phyloP scores from a whole-genome alignment of 1,139 yeast species.

The Suhomyces bolitotheri region DNA sequence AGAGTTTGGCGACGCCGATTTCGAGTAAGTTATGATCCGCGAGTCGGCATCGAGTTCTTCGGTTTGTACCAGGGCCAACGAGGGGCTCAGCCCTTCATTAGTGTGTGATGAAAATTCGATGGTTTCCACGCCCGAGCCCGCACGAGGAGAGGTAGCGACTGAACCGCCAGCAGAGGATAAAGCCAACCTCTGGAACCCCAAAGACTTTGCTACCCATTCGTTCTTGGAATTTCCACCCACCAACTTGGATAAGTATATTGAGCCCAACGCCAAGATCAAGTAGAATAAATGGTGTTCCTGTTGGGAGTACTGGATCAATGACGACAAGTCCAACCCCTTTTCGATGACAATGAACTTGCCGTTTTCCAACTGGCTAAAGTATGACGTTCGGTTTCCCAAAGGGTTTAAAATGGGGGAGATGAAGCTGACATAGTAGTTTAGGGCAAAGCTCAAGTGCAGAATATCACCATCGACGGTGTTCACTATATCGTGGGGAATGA shows the following conservation, averaged over 20 bases:
- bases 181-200: conserved; percentile 22
- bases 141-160: background rate
- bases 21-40: conserved; percentile 1
- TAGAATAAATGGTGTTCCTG: conserved; percentile 25
- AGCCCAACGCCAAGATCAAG: conserved; percentile 28
- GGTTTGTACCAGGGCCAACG: background rate
- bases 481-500: conserved; percentile 27
- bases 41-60: background rate
- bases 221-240: conserved; percentile 12
- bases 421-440: conserved; percentile 28
- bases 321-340: conserved; percentile 25
- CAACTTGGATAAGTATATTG: conserved; percentile 27
- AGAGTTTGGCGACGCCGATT: conserved; percentile 13
- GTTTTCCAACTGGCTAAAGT: conserved; percentile 16
- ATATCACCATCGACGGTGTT: conserved; percentile 16
- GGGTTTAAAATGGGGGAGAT: conserved; percentile 33
- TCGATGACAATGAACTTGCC: conserved; percentile 22
- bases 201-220: conserved; percentile 23
- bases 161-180: conserved; percentile 8
- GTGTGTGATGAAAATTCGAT: background rate
- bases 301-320: conserved; percentile 29
- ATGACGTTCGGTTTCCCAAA: conserved; percentile 19
- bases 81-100: background rate
- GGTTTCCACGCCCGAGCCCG: background rate
- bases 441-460: conserved; percentile 23